A percentile compares a stretch with the other conserved stretches of the same genome.
Evolutionary conservation across 805 yeast species (phyloP).

Genomic region (Kockiozyma suomiensis): DNA sequence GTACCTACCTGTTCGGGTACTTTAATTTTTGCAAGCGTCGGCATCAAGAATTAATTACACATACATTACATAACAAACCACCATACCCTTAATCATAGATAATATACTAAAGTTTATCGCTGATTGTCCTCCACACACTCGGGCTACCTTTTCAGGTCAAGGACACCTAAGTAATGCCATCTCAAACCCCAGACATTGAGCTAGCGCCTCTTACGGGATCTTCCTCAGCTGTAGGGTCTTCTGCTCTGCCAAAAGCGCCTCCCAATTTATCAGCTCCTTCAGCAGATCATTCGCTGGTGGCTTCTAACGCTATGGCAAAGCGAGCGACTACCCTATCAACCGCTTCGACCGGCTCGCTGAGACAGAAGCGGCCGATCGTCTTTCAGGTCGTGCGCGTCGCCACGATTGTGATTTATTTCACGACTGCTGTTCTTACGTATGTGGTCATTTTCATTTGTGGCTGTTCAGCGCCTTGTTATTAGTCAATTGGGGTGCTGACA

Average conservation of each 20-base stretch:
- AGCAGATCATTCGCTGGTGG: background rate
- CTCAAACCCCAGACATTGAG: conserved; percentile 20
- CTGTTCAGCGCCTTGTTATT: background rate
- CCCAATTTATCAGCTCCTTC: background rate
- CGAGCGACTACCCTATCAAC: conserved; percentile 6
- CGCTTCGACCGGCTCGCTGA: conserved; percentile 4
- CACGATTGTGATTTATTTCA: conserved; percentile 19
- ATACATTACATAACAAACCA: too few relatives aligned
- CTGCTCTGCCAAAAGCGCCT: background rate
- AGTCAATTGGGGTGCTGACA: background rate
- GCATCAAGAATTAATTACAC: too few relatives aligned
- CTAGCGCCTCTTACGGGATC: conserved; percentile 12
- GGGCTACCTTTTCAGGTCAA: background rate
- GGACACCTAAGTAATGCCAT: conserved; percentile 1
- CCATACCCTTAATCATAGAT: too few relatives aligned
- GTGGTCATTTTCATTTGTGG: background rate
- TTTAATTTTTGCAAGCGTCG: too few relatives aligned
- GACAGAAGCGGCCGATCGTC: conserved; percentile 19
- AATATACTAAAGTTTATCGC: background rate
- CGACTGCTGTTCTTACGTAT: conserved; percentile 29
- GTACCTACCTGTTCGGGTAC: too few relatives aligned
- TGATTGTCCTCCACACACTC: conserved; percentile 1
- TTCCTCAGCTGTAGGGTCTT: background rate
- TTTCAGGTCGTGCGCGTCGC: conserved; percentile 25
- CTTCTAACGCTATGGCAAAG: conserved; percentile 7